Base-by-base conservation (phyloP, 192 early-diverging fungal species). In the Rhizophagus sp. region DNA sequence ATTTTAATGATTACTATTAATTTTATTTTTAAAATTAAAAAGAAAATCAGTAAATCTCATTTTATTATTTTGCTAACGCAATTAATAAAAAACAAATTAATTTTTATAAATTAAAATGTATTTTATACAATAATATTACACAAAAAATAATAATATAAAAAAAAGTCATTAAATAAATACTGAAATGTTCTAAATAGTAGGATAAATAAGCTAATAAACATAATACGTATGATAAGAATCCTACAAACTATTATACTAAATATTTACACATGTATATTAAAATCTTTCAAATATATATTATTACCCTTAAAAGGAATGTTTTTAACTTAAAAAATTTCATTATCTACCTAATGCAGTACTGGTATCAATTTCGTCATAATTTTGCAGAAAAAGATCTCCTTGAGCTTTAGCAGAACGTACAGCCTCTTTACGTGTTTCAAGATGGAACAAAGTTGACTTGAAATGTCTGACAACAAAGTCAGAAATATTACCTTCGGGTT, bases 391-490 rank as follows among this genome's bases (percentile, higher is more conserved):
- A 5, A 27, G 39, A 22, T 79, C 52, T 24, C 68, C 68, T 62
- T 79, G 78, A 39, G 65, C 78, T 79, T 61, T 79, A 33, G 78
- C 68, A 0, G 67, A 5, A 22, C 62, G 69, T 13, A 79, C 83
- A 47, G 83, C 73, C 63, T 86, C 83, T 74, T 86, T 86, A 36
- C 85, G 85, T 19, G 78, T 82, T 75, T 88, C 85, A 62, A 95
- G 84, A 77, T 94, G 90, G 11, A 87, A 83, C 50, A 95, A 85
- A 8, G 93, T 94, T 75, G 90, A 88, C 13, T 83, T 85, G 88
- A 94, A 95, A 76, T 95, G 93, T 13, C 85, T 84, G 76, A 90
- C 83, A 12, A 95, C 91, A 84, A 92, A 92, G 1, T 91, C 87
- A 22, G 91, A 88, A 64, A 91, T 84, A 1, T 88, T 84, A 13